Base-by-base conservation (phyloP, 352 stramenopile genomes). In the Phytopythium boreale region DNA sequence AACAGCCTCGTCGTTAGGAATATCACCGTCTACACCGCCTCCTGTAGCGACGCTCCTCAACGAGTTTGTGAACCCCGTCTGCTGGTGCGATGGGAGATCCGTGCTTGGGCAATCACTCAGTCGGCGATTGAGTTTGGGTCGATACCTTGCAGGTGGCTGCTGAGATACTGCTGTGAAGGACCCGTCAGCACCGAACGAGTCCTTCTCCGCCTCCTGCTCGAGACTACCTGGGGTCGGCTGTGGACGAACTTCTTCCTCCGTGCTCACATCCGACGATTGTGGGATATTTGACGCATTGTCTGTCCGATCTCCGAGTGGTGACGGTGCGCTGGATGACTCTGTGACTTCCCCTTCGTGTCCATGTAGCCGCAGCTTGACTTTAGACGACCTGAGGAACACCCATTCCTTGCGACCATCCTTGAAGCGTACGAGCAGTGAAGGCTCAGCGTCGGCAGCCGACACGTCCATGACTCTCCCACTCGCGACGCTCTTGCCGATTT, bases 321-420 rank as follows among this genome's bases (percentile, higher is more conserved):
- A 51, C 0, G 14, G 2, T 4, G 34, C 41, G n/a, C 26, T 20
- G 17, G 26, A 51, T 12, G 39, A 51, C 9, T 61, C 56, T 4
- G 37, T 49, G 24, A 7, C 15, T 15, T 17, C 56, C 6, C 7
- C 44, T 20, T 41, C 49, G 14, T 49, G 55, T 7, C 65, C 69
- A 29, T 72, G 64, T 41, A 77, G 49, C 37, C 70, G 64, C 37
- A 77, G 43, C 55, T 70, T 77, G 24, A 77, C 44, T 29, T 75
- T 80, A 14, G 52, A 56, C 20, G 46, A 59, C n/a, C 67, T 57
- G 4, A 67, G 24, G 31, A 73, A 34, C 26, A 77, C 49, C 72
- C 72, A 77, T 17, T 55, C 47, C 29, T 72, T 73, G 12, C 56
- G 43, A 20, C 66, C 69, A 34, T 76, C 64, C 14, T 77, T 77